A percentile compares a stretch with the other conserved stretches of the same genome.
phyloP scores from a whole-genome alignment of 1,284 basidiomycete genomes.

The Moniliella sp. region DNA sequence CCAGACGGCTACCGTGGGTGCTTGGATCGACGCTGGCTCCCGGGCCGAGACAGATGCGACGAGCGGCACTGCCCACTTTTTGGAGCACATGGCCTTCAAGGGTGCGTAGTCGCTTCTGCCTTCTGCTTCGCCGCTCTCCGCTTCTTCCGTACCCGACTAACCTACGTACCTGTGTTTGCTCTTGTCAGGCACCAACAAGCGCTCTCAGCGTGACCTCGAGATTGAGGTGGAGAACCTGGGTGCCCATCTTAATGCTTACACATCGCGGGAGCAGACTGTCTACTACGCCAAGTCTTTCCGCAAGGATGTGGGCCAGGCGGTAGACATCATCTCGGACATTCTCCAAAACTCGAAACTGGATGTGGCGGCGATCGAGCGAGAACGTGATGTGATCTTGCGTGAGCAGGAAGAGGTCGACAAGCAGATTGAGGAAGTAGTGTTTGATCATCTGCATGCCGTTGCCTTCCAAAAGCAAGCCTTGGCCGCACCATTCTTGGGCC shows the following conservation, averaged over 20 bases:
- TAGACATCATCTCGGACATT: conserved; percentile 95
- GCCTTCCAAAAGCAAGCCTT: conserved; percentile 85
- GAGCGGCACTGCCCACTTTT: conserved; percentile 91
- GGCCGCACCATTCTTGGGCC: conserved; percentile 94
- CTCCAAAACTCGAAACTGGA: conserved; percentile 94
- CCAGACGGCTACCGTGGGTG: conserved; percentile 92
- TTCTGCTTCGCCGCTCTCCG: too few species aligned
- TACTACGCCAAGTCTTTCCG: conserved; percentile 98
- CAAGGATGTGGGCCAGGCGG: conserved; percentile 71
- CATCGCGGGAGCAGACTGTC: conserved; percentile 92
- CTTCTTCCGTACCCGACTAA: too few species aligned
- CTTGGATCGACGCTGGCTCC: conserved; percentile 96
- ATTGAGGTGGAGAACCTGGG: conserved; percentile 95
- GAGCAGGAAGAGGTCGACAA: conserved; percentile 99
- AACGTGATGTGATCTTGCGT: conserved; percentile 84
- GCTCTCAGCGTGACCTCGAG: conserved; percentile 75
- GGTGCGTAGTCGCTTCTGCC: conserved; percentile 25
- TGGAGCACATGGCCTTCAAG: conserved; percentile 70
- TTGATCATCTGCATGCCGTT: conserved; percentile 87
- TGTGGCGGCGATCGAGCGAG: conserved; percentile 64
- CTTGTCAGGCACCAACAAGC: conserved; percentile 63
- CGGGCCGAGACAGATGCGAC: conserved; percentile 81
- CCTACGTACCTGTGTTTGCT: too few species aligned
- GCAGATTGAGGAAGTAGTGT: conserved; percentile 91
- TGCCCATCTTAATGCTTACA: conserved; percentile 93